phyloP scores from a whole-genome alignment of 2,329 filamentous ascomycete species.

The Zasmidium citrigriseum region DNA sequence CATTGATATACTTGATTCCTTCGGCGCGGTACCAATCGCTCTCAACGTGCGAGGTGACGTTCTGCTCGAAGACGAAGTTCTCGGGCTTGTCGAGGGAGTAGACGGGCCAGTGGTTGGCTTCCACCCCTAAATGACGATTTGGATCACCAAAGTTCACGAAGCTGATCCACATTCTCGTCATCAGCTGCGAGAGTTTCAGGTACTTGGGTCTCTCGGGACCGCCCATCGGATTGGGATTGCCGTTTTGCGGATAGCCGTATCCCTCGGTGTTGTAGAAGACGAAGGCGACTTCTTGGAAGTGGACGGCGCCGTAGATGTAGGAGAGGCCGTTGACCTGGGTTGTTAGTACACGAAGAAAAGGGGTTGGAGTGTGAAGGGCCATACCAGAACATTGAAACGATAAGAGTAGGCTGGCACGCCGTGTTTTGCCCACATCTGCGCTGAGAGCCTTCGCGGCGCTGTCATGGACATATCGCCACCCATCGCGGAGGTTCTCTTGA shows the following conservation, averaged over 20 bases:
- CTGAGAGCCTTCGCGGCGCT: conserved; percentile 20
- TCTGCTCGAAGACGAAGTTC: conserved; percentile 55
- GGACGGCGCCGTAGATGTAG: conserved; percentile 32
- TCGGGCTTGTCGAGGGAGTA: conserved; percentile 45
- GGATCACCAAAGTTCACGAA: conserved; percentile 53
- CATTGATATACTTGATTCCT: conserved; percentile 41
- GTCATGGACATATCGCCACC: conserved; percentile 24
- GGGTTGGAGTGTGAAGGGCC: conserved; percentile 28
- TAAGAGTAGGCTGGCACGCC: conserved; percentile 39
- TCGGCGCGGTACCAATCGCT: conserved; percentile 48
- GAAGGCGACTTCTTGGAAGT: conserved; percentile 55
- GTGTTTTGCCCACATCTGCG: conserved; percentile 24
- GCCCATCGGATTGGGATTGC: conserved; percentile 25
- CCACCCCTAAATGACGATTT: conserved; percentile 29
- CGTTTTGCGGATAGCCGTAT: conserved; percentile 20
- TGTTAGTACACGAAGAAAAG: neutral
- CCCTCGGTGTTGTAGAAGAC: conserved; percentile 57
- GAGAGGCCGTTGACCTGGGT: conserved; percentile 33
- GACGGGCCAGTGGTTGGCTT: conserved; percentile 43
- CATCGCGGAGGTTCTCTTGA: conserved; percentile 24
- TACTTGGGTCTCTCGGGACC: conserved; percentile 37
- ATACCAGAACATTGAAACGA: conserved; percentile 46
- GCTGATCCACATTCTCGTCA: conserved; percentile 55
- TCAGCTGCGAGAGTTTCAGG: conserved; percentile 46
- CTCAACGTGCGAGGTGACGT: conserved; percentile 40